A percentile compares a stretch with the other conserved stretches of the same genome.
Conservation (phyloP, 495 filamentous ascomycete genomes). For the Penicillium paradoxum region DNA sequence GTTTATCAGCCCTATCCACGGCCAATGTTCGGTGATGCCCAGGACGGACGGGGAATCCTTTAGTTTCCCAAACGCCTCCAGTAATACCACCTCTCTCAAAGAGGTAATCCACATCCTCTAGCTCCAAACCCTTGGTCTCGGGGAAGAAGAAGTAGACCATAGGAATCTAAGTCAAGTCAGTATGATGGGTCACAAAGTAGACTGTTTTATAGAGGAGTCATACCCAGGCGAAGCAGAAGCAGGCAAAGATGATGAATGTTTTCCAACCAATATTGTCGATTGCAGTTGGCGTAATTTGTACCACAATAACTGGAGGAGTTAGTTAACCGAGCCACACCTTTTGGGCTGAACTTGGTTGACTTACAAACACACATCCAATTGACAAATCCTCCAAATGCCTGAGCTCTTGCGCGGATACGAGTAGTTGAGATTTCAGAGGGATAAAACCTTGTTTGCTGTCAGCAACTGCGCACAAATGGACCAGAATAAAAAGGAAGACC, state of each 20-base stretch:
- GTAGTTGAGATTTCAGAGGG: constrained; percentile 58
- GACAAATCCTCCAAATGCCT: constrained; percentile 37
- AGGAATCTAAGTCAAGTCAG: constrained; percentile 52
- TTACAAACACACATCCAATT: constrained; percentile 48
- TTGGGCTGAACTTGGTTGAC: not conserved
- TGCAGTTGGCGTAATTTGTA: constrained; percentile 59
- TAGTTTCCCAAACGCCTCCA: constrained; percentile 31
- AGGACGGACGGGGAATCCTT: constrained; percentile 19
- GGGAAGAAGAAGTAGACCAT: constrained; percentile 63
- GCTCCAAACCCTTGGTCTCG: constrained; percentile 59
- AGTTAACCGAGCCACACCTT: not conserved
- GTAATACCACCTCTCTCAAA: constrained; percentile 33
- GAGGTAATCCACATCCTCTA: constrained; percentile 72
- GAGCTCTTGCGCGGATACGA: constrained; percentile 31
- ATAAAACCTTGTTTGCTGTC: constrained; percentile 54
- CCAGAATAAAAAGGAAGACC: constrained; percentile 30
- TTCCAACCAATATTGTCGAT: constrained; percentile 56
- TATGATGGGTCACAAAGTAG: constrained; percentile 22
- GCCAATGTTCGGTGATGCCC: constrained; percentile 17
- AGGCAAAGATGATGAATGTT: constrained; percentile 63
- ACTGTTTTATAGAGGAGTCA: not conserved
- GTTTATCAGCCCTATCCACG: constrained; percentile 14
- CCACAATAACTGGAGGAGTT: constrained; percentile 36
- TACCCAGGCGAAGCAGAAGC: constrained; percentile 25
- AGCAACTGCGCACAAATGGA: constrained; percentile 26